Evolutionary conservation across 441 rosid species (phyloP).

Genomic region (Gossypium davidsonii): DNA sequence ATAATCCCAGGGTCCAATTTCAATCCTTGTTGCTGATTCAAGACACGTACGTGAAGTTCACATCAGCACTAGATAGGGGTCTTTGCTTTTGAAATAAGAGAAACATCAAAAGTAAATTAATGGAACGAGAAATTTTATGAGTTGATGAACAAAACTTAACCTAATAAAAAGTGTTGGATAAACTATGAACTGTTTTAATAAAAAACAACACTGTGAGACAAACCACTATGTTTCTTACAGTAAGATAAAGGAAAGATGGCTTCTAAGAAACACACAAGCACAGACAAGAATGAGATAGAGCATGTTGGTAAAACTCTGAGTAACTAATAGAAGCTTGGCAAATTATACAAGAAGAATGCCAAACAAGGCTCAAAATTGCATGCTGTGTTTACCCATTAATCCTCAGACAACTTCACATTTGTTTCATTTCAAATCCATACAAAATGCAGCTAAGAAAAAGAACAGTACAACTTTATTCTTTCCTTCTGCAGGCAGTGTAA

Average conservation of each 20-base stretch:
- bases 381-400: neutral
- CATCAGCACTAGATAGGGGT: neutral
- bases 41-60: neutral
- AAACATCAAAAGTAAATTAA: neutral
- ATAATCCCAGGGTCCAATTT: neutral
- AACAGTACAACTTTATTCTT: neutral
- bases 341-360: neutral
- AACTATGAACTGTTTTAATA: neutral
- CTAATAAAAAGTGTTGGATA: neutral
- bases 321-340: neutral
- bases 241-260: neutral
- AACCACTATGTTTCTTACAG: neutral
- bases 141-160: neutral
- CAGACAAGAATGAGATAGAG: neutral
- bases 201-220: neutral
- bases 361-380: neutral
- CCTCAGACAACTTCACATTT: neutral
- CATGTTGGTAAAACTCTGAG: neutral
- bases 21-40: neutral
- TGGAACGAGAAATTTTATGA: neutral
- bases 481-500: neutral
- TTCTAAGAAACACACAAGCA: neutral
- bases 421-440: neutral
- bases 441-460: neutral
- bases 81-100: neutral